Conservation (phyloP, 2,329 filamentous ascomycete species). For the Fusarium sambucinum region DNA sequence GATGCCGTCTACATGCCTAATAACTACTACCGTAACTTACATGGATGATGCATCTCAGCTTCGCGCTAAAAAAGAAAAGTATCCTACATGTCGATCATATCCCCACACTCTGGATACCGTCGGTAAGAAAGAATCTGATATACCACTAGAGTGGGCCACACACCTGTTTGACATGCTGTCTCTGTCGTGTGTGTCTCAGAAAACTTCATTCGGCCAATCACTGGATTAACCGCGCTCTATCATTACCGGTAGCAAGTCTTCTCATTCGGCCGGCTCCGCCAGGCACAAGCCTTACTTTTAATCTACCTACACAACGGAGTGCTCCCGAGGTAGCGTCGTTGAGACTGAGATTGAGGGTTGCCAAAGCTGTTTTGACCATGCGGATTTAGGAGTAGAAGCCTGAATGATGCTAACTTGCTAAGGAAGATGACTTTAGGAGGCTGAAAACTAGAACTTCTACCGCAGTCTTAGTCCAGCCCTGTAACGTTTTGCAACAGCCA, state of each 20-base stretch:
- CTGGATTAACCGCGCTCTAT: constrained; percentile 16
- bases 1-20: constrained; percentile 20
- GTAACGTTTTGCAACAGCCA: constrained; percentile 24
- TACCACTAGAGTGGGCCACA: neutral
- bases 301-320: constrained; percentile 9
- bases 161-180: constrained; percentile 17
- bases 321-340: constrained; percentile 25
- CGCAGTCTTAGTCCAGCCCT: constrained; percentile 19
- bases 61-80: constrained; percentile 17
- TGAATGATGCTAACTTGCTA: neutral
- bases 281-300: constrained; percentile 18
- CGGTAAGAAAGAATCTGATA: constrained; percentile 14
- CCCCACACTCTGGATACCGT: constrained; percentile 27
- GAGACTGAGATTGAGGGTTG: neutral
- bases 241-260: constrained; percentile 1
- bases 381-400: constrained; percentile 14
- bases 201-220: constrained; percentile 25
- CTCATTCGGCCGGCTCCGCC: constrained; percentile 43
- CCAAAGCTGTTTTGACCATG: constrained; percentile 9
- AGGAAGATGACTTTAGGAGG: constrained; percentile 15
- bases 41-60: constrained; percentile 16
- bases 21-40: constrained; percentile 17
- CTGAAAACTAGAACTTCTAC: constrained; percentile 20
- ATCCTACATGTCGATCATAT: constrained; percentile 34
- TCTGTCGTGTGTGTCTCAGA: constrained; percentile 11